These are phyloP conservation scores for Podospora appendiculata DNA, from an alignment of 495 filamentous ascomycete species.

Conservation along the genomic window DNA sequence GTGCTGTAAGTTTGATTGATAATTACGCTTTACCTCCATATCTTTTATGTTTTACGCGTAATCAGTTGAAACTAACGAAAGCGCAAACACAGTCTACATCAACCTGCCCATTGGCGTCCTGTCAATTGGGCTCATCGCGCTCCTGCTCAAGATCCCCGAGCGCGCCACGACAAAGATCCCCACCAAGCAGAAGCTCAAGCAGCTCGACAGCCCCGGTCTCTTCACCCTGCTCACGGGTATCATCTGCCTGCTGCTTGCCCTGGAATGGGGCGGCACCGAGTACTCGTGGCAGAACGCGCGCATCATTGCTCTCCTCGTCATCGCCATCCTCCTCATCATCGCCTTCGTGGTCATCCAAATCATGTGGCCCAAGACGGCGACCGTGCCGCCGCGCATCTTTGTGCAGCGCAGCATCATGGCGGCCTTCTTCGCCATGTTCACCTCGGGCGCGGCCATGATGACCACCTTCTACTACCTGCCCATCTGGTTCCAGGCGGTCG, in stretches of 20 bases:
- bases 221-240: conserved; percentile 41
- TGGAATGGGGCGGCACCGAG: conserved; percentile 54
- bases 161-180: conserved; percentile 2
- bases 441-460: too few species aligned
- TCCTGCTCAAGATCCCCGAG: conserved; percentile 35
- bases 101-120: conserved; percentile 30
- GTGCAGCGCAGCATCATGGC: conserved; percentile 52
- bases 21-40: too few species aligned
- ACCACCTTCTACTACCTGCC: conserved; percentile 1
- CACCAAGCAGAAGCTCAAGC: conserved; percentile 11
- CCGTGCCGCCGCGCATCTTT: conserved; percentile 46
- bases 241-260: conserved; percentile 47
- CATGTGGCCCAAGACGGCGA: conserved; percentile 31
- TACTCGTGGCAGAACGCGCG: conserved; percentile 46
- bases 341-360: conserved; percentile 27
- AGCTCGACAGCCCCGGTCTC: conserved; percentile 34
- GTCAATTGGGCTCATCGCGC: conserved; percentile 7
- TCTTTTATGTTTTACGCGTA: too few species aligned
- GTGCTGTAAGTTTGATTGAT: conserved; percentile 20
- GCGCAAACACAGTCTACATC: conserved; percentile 5
- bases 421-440: conserved; percentile 1
- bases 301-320: conserved; percentile 46
- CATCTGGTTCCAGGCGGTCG: conserved; percentile 58
- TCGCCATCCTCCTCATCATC: conserved; percentile 36
- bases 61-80: too few species aligned